phyloP scores from a whole-genome alignment of 179 eudicot genomes.

The Silene noctiflora region DNA sequence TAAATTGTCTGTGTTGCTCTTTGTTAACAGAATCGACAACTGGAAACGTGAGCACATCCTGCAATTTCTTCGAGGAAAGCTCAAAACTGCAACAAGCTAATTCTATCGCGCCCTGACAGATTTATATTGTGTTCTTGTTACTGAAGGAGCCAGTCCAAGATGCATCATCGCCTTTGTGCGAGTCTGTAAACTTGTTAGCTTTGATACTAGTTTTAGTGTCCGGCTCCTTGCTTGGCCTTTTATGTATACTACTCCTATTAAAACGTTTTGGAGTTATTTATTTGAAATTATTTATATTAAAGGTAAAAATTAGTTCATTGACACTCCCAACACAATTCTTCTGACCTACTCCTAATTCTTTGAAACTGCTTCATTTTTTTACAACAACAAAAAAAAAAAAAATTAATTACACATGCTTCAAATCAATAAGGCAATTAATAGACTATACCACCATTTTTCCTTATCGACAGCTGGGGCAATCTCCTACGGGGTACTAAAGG shows the following conservation, averaged over 20 bases:
- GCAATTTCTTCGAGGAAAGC: slow-evolving; percentile 69
- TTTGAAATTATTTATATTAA: background rate
- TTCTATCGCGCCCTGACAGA: background rate
- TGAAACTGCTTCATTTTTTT: too few relatives aligned
- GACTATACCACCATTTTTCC: too few relatives aligned
- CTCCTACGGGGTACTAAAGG: too few relatives aligned
- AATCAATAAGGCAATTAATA: too few relatives aligned
- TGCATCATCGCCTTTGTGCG: background rate
- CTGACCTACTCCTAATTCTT: too few relatives aligned
- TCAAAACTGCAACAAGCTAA: slow-evolving; percentile 42
- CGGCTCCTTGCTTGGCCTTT: background rate
- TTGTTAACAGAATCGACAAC: slow-evolving; percentile 69
- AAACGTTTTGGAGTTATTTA: too few relatives aligned
- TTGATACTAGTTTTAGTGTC: background rate
- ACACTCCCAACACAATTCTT: too few relatives aligned
- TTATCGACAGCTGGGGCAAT: too few relatives aligned
- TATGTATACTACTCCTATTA: background rate
- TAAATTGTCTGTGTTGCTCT: background rate
- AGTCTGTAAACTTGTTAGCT: background rate
- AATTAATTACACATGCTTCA: too few relatives aligned
- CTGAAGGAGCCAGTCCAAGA: background rate
- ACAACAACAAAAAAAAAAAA: too few relatives aligned
- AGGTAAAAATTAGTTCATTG: too few relatives aligned
- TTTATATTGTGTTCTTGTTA: background rate
- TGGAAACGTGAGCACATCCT: slow-evolving; percentile 91